phyloP scores from a whole-genome alignment of 371 early-diverging fungal species.

The Cokeromyces recurvatus region DNA sequence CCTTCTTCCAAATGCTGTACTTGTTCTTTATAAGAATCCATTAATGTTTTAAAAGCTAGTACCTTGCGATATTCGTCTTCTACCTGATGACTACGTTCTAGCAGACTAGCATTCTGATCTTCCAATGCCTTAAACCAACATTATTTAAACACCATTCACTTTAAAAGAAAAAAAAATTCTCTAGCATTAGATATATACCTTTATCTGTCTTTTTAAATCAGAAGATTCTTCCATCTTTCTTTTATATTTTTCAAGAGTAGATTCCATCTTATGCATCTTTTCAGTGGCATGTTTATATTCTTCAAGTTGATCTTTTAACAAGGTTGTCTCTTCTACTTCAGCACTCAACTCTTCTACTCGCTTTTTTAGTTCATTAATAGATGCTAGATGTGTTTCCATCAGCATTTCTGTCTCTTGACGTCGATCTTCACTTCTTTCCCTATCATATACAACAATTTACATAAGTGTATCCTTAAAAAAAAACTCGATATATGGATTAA shows the following conservation, averaged over 20 bases:
- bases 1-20: slow-evolving; percentile 69
- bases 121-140: slow-evolving; percentile 71
- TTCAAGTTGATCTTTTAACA: slow-evolving; percentile 79
- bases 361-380: slow-evolving; percentile 64
- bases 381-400: slow-evolving; percentile 52
- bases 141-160: too few species aligned
- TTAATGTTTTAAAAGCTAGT: slow-evolving; percentile 67
- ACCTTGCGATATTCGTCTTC: slow-evolving; percentile 89
- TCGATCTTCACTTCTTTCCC: slow-evolving; percentile 72
- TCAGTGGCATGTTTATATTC: slow-evolving; percentile 86
- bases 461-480: neutral
- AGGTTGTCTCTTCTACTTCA: slow-evolving; percentile 68
- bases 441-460: slow-evolving; percentile 11
- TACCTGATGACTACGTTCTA: slow-evolving; percentile 69
- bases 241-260: slow-evolving; percentile 88
- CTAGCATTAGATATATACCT: too few species aligned
- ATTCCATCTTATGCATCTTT: slow-evolving; percentile 83
- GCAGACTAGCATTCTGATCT: slow-evolving; percentile 71
- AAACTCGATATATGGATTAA: too few species aligned
- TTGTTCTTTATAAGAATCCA: slow-evolving; percentile 87
- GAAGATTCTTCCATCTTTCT: slow-evolving; percentile 83
- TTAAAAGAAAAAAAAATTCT: neutral
- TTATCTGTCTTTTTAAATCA: slow-evolving; percentile 77
- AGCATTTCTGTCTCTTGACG: slow-evolving; percentile 68
- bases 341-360: slow-evolving; percentile 61